phyloP scores from a whole-genome alignment of 1,284 basidiomycete genomes.

The Cryptococcus sp. region DNA sequence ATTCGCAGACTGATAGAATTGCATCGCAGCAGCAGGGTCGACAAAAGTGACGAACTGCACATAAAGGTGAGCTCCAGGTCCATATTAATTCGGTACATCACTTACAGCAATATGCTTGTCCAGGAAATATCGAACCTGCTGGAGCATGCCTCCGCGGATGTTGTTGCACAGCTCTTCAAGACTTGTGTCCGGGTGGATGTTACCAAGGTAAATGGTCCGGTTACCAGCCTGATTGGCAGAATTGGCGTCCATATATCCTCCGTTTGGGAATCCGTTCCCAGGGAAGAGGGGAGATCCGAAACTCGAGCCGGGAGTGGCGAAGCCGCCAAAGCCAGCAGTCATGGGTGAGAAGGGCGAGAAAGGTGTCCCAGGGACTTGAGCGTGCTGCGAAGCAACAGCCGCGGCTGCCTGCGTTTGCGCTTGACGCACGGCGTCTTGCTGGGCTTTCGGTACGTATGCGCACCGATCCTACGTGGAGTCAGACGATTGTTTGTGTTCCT shows the following conservation, averaged over 20 bases:
- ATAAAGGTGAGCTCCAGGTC: slow-evolving; percentile 17
- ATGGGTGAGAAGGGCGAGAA: slow-evolving; percentile 40
- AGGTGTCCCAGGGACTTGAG: slow-evolving; percentile 42
- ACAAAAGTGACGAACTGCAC: slow-evolving; percentile 84
- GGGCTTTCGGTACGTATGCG: slow-evolving; percentile 67
- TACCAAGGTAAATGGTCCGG: slow-evolving; percentile 87
- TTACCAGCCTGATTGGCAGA: slow-evolving; percentile 56
- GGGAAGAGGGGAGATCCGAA: slow-evolving; percentile 25
- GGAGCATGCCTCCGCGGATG: slow-evolving; percentile 83
- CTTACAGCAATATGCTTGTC: slow-evolving; percentile 89
- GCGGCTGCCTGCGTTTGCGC: slow-evolving; percentile 62
- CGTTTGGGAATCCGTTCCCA: slow-evolving; percentile 16
- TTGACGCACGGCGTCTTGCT: slow-evolving; percentile 54
- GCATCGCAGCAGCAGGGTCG: slow-evolving; percentile 82
- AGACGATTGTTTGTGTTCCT: neutral
- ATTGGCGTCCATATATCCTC: slow-evolving; percentile 44
- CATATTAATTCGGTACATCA: slow-evolving; percentile 17
- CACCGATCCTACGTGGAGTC: slow-evolving; percentile 64
- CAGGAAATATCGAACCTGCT: slow-evolving; percentile 83
- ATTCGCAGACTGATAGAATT: slow-evolving; percentile 86
- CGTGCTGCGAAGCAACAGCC: slow-evolving; percentile 52
- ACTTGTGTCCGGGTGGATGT: slow-evolving; percentile 89
- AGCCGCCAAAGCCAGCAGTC: slow-evolving; percentile 35
- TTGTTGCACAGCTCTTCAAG: slow-evolving; percentile 92
- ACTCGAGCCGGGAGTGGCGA: slow-evolving; percentile 24